A percentile compares a stretch with the other conserved stretches of the same genome.
phyloP scores from a whole-genome alignment of 208 protist genomes.

The Leishmania martiniquensis region DNA sequence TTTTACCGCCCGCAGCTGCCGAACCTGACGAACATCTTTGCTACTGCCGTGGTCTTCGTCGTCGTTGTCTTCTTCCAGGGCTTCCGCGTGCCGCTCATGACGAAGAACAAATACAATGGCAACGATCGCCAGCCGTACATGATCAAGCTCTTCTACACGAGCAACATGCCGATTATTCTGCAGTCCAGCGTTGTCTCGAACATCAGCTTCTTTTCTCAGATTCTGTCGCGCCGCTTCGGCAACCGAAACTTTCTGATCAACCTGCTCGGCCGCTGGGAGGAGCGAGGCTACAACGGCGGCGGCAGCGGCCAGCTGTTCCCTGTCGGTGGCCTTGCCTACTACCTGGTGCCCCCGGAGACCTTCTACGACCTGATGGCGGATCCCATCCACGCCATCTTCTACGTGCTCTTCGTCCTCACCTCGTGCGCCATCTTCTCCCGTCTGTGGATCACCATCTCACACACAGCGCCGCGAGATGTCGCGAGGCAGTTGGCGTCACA shows the following conservation, averaged over 20 bases:
- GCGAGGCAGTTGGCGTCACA: constrained; percentile 97
- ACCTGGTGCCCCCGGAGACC: constrained; percentile 97
- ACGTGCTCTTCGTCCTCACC: constrained; percentile 98
- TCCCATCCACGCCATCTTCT: constrained; percentile 98
- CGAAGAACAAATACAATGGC: constrained; percentile 78
- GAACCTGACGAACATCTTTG: constrained; percentile 99
- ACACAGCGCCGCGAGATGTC: constrained; percentile 97
- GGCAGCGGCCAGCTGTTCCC: constrained; percentile 85
- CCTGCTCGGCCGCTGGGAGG: constrained; percentile 98
- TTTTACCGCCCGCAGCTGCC: constrained; percentile 99
- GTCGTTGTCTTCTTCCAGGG: constrained; percentile 99
- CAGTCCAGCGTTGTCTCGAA: constrained; percentile 99
- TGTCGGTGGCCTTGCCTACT: constrained; percentile 99
- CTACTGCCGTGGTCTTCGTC: constrained; percentile 99
- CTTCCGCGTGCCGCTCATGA: constrained; percentile 98
- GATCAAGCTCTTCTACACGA: constrained; percentile 99
- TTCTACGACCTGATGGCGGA: constrained; percentile 96
- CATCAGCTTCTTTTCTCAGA: constrained; percentile 99
- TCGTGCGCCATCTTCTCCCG: constrained; percentile 99
- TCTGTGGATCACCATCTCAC: constrained; percentile 99
- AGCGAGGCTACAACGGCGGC: constrained; percentile 69
- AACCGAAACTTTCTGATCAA: constrained; percentile 97
- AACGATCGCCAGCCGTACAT: constrained; percentile 95
- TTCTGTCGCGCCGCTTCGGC: constrained; percentile 98
- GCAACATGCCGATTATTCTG: constrained; percentile 99